Base-by-base conservation (phyloP, 768 basidiomycete species). In the Rhodotorula diobovata region DNA sequence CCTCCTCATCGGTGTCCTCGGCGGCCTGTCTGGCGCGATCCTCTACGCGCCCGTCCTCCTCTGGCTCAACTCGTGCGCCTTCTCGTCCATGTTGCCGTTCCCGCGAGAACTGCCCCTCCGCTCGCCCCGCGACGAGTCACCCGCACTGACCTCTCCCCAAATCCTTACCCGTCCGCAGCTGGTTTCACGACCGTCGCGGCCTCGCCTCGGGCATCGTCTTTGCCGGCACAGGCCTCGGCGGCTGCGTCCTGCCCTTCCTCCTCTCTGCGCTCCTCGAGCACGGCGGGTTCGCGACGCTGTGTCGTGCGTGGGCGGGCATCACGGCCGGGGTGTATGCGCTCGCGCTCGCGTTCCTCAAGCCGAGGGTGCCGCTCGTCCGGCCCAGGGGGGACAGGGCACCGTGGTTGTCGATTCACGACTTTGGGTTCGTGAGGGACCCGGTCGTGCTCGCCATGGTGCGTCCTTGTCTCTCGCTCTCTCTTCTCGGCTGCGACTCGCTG, bases 31-130 rank as follows among this genome's bases (percentile, higher is more conserved):
- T 0, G 75, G 69, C 28, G 69, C 69, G 0, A 54, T 76, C 0
- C 53, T 76, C 1, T 73, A 71, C 50, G 34, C 72, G 18, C 75
- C 75, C 0, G 67, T 73, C 0, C 32, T 76, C 1, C 57, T 73
- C 6, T 71, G 67, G 72, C 25, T 76, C 12, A 73, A 73, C 35
- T n/a, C 8, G 2, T 43, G 48, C n/a, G 39, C 35, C 30, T 5
- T 23, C 2, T n/a, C n/a, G n/a, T n/a, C n/a, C n/a, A n/a, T n/a
- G n/a, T n/a, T n/a, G n/a, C n/a, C n/a, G n/a, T n/a, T n/a, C n/a
- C n/a, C n/a, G n/a, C n/a, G n/a, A n/a, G n/a, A n/a, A n/a, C n/a
- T n/a, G n/a, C n/a, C n/a, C 21, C 46, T 4, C 21, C 4, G 2
- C 23, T 20, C 46, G 3, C 18, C 41, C 41, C 41, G 12, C 41